A percentile compares a stretch with the other conserved stretches of the same genome.
Evolutionary conservation across 1,284 basidiomycete species (phyloP).

Genomic region (Apiotrichum montevideense): DNA sequence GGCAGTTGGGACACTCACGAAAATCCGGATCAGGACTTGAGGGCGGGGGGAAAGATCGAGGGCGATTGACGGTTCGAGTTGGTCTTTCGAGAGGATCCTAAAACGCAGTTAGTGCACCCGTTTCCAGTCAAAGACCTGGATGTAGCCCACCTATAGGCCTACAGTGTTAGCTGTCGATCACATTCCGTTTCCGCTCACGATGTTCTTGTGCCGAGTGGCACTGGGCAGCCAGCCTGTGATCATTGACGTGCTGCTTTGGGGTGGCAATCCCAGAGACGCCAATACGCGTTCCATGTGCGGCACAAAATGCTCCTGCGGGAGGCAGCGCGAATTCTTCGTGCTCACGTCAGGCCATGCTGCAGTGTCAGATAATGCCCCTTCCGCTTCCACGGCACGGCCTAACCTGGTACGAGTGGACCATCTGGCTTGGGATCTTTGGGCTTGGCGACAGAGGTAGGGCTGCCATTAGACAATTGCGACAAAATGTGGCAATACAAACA

Average conservation of each 20-base stretch:
- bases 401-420: slow-evolving; percentile 37
- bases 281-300: slow-evolving; percentile 42
- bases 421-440: slow-evolving; percentile 19
- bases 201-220: slow-evolving; percentile 34
- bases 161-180: slow-evolving; percentile 2
- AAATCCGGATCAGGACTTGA: slow-evolving; percentile 33
- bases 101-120: background rate
- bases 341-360: slow-evolving; percentile 40
- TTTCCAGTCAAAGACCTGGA: background rate
- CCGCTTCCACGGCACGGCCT: background rate
- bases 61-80: slow-evolving; percentile 27
- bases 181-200: slow-evolving; percentile 23
- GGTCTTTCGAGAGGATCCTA: slow-evolving; percentile 30
- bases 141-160: slow-evolving; percentile 21
- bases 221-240: slow-evolving; percentile 42
- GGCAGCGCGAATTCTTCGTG: slow-evolving; percentile 32
- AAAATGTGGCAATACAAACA: slow-evolving; percentile 15
- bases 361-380: background rate
- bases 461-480: background rate
- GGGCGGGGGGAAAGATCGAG: slow-evolving; percentile 37
- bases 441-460: background rate
- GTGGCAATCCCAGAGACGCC: slow-evolving; percentile 30
- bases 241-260: slow-evolving; percentile 35
- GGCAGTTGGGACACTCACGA: slow-evolving; percentile 24
- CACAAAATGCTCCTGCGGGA: slow-evolving; percentile 36